Conservation (phyloP, 2,329 filamentous ascomycete genomes). For the Diaporthe sp. region DNA sequence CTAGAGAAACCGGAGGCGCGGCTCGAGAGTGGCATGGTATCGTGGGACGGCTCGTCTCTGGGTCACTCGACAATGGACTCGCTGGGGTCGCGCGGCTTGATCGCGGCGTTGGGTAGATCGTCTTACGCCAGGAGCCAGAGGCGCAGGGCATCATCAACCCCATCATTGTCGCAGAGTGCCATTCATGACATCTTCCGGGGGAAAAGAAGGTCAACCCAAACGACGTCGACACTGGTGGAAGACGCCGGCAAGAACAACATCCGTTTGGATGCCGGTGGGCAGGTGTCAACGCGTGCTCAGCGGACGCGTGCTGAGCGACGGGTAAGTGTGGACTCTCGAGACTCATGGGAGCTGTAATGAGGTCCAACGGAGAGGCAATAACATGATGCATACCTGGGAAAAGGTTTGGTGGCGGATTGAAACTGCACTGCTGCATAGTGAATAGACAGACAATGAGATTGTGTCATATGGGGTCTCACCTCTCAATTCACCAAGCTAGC, state of each 20-base stretch:
- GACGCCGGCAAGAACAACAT: not conserved
- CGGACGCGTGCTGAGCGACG: not conserved
- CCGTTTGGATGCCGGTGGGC: not conserved
- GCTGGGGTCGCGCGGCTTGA: not conserved
- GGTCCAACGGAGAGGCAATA: too few species aligned
- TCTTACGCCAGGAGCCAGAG: not conserved
- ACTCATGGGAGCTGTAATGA: constrained; percentile 25
- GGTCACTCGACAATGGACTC: not conserved
- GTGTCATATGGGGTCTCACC: not conserved
- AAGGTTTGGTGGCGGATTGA: too few species aligned
- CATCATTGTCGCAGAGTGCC: constrained; percentile 4
- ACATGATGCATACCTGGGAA: not conserved
- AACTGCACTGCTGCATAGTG: not conserved
- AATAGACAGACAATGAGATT: constrained; percentile 16
- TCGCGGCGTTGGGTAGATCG: not conserved
- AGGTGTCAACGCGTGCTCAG: not conserved
- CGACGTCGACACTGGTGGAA: not conserved
- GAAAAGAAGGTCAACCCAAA: not conserved
- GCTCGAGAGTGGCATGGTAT: not conserved
- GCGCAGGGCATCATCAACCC: constrained; percentile 7
- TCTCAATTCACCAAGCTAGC: not conserved
- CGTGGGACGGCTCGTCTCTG: not conserved
- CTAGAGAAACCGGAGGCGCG: not conserved
- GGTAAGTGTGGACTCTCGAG: not conserved
- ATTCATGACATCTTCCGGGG: not conserved